phyloP scores from a whole-genome alignment of 257 asterid genomes.

The Striga asiatica region DNA sequence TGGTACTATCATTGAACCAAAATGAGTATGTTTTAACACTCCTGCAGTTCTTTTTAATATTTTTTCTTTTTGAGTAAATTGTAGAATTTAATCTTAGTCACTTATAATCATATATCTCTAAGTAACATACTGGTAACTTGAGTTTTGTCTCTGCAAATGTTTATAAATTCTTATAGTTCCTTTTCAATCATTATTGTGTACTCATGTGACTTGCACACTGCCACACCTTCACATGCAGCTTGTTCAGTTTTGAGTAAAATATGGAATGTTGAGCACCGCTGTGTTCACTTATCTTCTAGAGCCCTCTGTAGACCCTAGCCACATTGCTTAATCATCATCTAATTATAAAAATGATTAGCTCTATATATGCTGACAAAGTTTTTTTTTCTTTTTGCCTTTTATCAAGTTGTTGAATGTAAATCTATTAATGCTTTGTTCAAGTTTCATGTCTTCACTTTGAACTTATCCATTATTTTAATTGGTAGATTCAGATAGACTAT shows the following conservation, averaged over 20 bases:
- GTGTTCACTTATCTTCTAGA: neutral
- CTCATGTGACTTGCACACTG: neutral
- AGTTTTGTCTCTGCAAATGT: neutral
- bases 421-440: neutral
- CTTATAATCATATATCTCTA: slow-evolving; percentile 1
- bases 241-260: neutral
- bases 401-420: neutral
- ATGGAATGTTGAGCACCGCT: neutral
- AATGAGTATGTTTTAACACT: slow-evolving; percentile 39
- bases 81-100: neutral
- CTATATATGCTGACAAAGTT: neutral
- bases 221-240: neutral
- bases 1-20: slow-evolving; percentile 43
- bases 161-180: neutral
- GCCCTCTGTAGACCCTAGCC: neutral
- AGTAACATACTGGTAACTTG: too few species aligned
- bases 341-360: neutral
- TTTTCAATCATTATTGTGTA: neutral
- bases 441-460: neutral
- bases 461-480: neutral
- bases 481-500: slow-evolving; percentile 8
- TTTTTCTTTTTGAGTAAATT: neutral
- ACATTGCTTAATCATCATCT: slow-evolving; percentile 2
- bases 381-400: neutral
- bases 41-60: slow-evolving; percentile 3